Evolutionary conservation across 2,329 filamentous ascomycete species (phyloP), one percentile per base, ranked within the genome.

Genomic region (Colletotrichum sp.): DNA sequence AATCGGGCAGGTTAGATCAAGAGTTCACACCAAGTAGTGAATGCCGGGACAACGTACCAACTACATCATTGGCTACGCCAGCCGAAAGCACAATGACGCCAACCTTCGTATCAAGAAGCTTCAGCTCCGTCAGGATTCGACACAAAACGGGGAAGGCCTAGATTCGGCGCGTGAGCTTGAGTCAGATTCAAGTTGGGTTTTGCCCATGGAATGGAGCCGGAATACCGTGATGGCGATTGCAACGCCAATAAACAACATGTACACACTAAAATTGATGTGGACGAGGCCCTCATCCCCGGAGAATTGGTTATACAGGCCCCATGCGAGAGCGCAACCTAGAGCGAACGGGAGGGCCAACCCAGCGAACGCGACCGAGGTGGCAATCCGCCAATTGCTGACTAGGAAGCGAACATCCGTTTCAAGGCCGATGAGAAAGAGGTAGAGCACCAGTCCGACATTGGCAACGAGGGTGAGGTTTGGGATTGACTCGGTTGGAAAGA

Each of bases 51-150:
- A 1, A 88, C 87, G 80, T 95, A 93, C 83, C 83, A n/a, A 85
- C 82, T 9, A 88, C 95, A 81, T 99, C 96, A 82, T 99, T 98
- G 2, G 95, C 95, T 16, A 98, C 96, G 68, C 96, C 96, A 8
- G 96, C 96, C 5, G 96, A 96, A 10, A 98, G 89, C 3, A 96
- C 95, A 49, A 98, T 98, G 44, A 98, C 92, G 81, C 96, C 96
- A 7, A 98, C 96, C 1, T 93, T 91, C 3, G 95, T 97, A 71
- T 91, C 87, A 6, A 99, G 92, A 66, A 99, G 88, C 80, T 98
- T 97, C 69, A 99, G 88, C 84, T 98, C 96, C 0, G 95, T 96
- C 78, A 99, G 87, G 79, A 99, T 99, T 83, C 96, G 95, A 82
- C 96, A 98, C 15, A 99, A 91, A 1, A 99, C 96, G 0, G 96